phyloP scores from a whole-genome alignment of 257 asterid species.

The Scutellaria minor region DNA sequence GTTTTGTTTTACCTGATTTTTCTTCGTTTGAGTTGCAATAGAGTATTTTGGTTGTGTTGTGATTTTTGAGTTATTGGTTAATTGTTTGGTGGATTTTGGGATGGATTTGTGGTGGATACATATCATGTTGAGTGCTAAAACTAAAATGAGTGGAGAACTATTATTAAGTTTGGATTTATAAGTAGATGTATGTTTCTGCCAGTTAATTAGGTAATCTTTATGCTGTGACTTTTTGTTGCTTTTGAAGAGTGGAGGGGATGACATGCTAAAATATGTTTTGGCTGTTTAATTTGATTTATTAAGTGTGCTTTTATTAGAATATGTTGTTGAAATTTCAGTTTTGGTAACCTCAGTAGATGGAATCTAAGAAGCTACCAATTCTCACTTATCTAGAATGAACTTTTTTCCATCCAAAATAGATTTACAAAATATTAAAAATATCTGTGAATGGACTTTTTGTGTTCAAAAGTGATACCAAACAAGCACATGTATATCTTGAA shows the following conservation, averaged over 20 bases:
- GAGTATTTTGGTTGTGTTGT: slow-evolving; percentile 17
- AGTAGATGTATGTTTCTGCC: not conserved
- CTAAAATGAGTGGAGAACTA: not conserved
- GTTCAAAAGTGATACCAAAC: too few species aligned
- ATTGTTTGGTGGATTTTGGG: slow-evolving; percentile 26
- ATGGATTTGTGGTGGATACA: slow-evolving; percentile 12
- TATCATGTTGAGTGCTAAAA: not conserved
- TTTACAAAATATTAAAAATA: too few species aligned
- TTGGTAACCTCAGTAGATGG: not conserved
- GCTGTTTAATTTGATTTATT: not conserved
- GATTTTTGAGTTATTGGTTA: slow-evolving; percentile 12
- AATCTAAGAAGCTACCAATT: too few species aligned
- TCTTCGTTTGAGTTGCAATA: slow-evolving; percentile 9
- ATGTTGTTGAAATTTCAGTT: not conserved
- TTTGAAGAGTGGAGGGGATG: slow-evolving; percentile 19
- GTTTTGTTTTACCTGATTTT: not conserved
- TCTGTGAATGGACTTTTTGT: too few species aligned
- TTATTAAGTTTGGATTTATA: not conserved
- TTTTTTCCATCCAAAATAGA: too few species aligned
- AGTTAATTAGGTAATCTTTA: not conserved
- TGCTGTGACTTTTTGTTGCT: not conserved
- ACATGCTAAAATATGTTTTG: slow-evolving; percentile 8
- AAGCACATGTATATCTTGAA: too few species aligned
- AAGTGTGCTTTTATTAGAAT: too few species aligned
- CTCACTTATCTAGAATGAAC: too few species aligned